These are phyloP conservation scores for Aspergillus tamarii DNA, from an alignment of 2,329 filamentous ascomycete genomes.

Conservation along the genomic window DNA sequence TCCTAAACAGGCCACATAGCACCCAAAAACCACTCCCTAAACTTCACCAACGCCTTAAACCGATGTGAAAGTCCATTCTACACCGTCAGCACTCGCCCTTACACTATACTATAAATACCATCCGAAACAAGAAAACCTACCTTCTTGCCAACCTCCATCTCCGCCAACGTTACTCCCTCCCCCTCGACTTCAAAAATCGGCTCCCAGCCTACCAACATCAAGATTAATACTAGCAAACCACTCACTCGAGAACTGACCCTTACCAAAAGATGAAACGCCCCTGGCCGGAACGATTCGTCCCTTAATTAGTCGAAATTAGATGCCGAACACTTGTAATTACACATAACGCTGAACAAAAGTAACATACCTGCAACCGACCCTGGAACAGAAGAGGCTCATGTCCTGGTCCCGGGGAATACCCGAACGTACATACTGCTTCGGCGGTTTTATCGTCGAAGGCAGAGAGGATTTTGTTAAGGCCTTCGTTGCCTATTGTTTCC, in stretches of 20 bases:
- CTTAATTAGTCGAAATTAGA: conserved; percentile 22
- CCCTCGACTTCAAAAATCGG: conserved; percentile 86
- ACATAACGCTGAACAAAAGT: too few relatives aligned
- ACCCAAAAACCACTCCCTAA: not conserved
- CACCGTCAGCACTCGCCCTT: not conserved
- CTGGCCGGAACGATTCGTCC: conserved; percentile 77
- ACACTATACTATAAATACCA: not conserved
- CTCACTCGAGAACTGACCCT: conserved; percentile 31
- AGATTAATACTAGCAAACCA: not conserved
- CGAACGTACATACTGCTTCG: conserved; percentile 88
- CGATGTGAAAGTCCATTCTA: conserved; percentile 6
- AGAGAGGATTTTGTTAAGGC: conserved; percentile 78
- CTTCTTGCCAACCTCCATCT: conserved; percentile 76
- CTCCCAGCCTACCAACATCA: conserved; percentile 72
- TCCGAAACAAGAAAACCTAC: conserved; percentile 10
- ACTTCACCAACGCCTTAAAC: not conserved
- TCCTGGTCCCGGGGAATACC: conserved; percentile 77
- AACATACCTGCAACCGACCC: conserved; percentile 50
- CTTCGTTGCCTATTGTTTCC: conserved; percentile 71
- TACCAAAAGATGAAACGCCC: conserved; percentile 77
- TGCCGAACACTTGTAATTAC: not conserved
- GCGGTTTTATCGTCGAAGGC: conserved; percentile 84
- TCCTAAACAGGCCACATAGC: not conserved
- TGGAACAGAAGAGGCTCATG: conserved; percentile 80
- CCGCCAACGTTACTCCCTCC: conserved; percentile 80